A percentile compares a stretch with the other conserved stretches of the same genome.
Evolutionary conservation across 257 asterid species (phyloP).

Genomic region (Nicotiana tomentosiformis): DNA sequence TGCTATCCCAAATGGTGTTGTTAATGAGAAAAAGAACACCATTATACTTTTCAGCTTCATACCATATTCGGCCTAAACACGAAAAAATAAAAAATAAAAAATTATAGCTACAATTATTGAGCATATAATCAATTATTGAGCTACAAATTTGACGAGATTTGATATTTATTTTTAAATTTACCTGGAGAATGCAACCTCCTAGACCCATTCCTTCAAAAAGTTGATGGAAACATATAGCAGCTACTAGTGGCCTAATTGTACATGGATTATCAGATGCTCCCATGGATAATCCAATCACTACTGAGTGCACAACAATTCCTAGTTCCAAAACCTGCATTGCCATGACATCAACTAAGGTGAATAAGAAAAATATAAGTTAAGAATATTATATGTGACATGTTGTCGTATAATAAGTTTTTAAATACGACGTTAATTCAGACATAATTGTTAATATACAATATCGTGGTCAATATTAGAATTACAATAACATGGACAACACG

Average conservation of each 20-base stretch:
- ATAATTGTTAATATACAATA: not conserved
- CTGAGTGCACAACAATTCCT: constrained; percentile 17
- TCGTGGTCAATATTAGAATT: no score
- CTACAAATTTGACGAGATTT: no score
- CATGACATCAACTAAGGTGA: not conserved
- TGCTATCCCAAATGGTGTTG: constrained; percentile 39
- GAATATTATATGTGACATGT: not conserved
- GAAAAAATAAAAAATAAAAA: no score
- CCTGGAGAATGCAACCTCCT: constrained; percentile 44
- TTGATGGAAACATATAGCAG: constrained; percentile 22
- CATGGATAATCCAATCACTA: constrained; percentile 18
- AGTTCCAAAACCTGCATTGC: constrained; percentile 10
- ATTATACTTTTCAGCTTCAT: constrained; percentile 21
- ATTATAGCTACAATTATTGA: no score
- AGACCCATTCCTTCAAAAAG: constrained; percentile 24
- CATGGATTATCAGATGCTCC: constrained; percentile 24
- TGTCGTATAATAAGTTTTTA: not conserved
- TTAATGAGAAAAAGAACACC: constrained; percentile 37
- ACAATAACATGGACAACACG: no score
- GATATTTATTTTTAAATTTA: not conserved
- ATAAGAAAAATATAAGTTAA: not conserved
- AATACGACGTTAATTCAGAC: not conserved
- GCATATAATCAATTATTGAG: no score
- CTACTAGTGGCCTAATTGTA: constrained; percentile 16
- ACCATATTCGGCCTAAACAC: constrained; percentile 28